A percentile compares a stretch with the other conserved stretches of the same genome.
phyloP scores from a whole-genome alignment of 2,329 filamentous ascomycete genomes.

The Knoxdaviesia proteae region DNA sequence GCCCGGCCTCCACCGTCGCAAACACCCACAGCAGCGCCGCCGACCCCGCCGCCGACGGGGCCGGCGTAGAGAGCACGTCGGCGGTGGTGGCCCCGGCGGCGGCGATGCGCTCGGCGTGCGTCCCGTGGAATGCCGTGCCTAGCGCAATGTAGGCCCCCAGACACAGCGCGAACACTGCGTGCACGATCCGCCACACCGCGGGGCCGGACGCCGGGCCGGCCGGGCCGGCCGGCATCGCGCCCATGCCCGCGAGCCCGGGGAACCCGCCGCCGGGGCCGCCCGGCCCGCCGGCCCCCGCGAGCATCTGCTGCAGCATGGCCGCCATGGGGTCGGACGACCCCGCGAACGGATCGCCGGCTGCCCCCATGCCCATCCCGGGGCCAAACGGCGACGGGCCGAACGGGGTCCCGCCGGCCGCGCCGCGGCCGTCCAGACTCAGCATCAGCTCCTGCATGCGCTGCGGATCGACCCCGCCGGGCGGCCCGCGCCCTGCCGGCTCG shows the following conservation, averaged over 20 bases:
- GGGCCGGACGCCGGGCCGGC: slow-evolving; percentile 12
- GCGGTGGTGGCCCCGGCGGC: slow-evolving; percentile 9
- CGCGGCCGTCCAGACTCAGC: slow-evolving; percentile 29
- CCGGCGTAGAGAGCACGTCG: slow-evolving; percentile 8
- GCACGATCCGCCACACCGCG: slow-evolving; percentile 50
- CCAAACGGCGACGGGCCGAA: slow-evolving; percentile 8
- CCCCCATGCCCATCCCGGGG: slow-evolving; percentile 5
- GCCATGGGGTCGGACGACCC: slow-evolving; percentile 18
- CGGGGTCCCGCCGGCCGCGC: slow-evolving; percentile 7
- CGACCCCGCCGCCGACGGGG: slow-evolving; percentile 14
- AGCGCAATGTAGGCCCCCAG: slow-evolving; percentile 52
- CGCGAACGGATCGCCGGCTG: slow-evolving; percentile 5
- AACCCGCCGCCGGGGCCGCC: slow-evolving; percentile 17
- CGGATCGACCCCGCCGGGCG: slow-evolving; percentile 20
- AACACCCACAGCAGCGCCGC: slow-evolving; percentile 55
- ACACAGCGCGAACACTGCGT: slow-evolving; percentile 48
- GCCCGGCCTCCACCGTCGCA: slow-evolving; percentile 51
- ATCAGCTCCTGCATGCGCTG: slow-evolving; percentile 47
- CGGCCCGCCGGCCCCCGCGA: slow-evolving; percentile 20
- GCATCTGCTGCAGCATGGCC: slow-evolving; percentile 58
- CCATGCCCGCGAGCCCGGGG: slow-evolving; percentile 10
- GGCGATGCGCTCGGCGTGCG: slow-evolving; percentile 32
- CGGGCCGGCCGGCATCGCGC: slow-evolving; percentile 14
- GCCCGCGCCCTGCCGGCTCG: slow-evolving; percentile 18
- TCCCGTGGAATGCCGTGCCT: slow-evolving; percentile 47